Conservation (phyloP, 2,329 filamentous ascomycete species). For the Orbilia blumenaviensis region DNA sequence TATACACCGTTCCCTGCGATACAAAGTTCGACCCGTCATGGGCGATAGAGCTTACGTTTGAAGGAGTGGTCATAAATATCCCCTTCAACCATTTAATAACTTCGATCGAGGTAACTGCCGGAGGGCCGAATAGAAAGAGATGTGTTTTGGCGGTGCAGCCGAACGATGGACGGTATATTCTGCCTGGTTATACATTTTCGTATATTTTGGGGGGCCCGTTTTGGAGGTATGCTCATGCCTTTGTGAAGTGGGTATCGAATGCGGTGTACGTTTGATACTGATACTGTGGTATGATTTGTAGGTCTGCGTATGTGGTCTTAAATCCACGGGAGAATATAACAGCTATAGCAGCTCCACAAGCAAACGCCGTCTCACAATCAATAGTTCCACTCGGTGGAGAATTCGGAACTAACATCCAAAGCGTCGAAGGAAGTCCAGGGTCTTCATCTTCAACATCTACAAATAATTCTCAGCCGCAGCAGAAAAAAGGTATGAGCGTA, state of each 20-base stretch:
- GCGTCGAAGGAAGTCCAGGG: not conserved
- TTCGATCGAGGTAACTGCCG: not conserved
- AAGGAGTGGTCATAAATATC: not conserved
- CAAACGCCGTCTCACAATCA: not conserved
- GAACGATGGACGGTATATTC: not conserved
- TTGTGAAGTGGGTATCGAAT: not conserved
- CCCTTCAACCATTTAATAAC: conserved; percentile 8
- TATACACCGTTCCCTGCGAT: conserved; percentile 22
- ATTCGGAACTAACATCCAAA: not conserved
- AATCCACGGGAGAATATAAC: conserved; percentile 24
- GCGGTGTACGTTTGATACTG: no score
- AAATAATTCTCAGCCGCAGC: not conserved
- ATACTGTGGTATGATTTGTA: not conserved
- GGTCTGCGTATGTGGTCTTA: conserved; percentile 21
- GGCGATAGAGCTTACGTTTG: conserved; percentile 7
- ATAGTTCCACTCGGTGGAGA: conserved; percentile 12
- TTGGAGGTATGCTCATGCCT: conserved; percentile 2
- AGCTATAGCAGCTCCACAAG: conserved; percentile 20
- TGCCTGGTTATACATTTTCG: conserved; percentile 14
- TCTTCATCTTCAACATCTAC: not conserved
- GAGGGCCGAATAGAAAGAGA: not conserved
- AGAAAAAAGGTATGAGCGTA: not conserved
- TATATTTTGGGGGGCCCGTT: conserved; percentile 27
- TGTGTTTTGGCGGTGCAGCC: conserved; percentile 9
- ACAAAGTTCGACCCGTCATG: not conserved